A percentile compares a stretch with the other conserved stretches of the same genome.
Evolutionary conservation across 345 rosid species (phyloP).

Genomic region (Camelina sativa): DNA sequence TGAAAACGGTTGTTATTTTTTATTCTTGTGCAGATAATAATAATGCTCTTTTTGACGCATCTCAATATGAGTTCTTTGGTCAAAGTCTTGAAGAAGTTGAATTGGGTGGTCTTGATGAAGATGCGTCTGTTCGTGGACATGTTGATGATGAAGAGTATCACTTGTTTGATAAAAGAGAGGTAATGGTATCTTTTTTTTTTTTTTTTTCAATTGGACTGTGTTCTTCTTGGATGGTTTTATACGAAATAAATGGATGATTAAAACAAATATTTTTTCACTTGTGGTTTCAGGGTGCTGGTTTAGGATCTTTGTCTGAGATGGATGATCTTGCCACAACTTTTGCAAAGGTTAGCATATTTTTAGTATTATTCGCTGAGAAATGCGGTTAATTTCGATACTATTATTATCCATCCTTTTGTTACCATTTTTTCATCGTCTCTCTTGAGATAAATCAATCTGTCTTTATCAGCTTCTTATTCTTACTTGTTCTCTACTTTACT

Average conservation of each 20-base stretch:
- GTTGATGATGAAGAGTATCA: constrained; percentile 83
- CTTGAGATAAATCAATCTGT: neutral
- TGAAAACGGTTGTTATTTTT: neutral
- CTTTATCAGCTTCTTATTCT: constrained; percentile 12
- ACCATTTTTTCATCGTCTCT: neutral
- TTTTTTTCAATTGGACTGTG: neutral
- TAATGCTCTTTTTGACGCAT: constrained; percentile 60
- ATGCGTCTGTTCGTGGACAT: constrained; percentile 56
- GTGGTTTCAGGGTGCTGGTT: constrained; percentile 58
- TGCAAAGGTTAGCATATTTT: constrained; percentile 68
- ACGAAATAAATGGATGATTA: neutral
- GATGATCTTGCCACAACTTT: constrained; percentile 93
- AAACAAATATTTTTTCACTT: neutral
- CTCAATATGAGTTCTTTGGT: constrained; percentile 80
- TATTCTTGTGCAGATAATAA: constrained; percentile 38
- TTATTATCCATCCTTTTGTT: neutral
- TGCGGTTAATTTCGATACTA: neutral
- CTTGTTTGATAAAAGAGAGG: constrained; percentile 81
- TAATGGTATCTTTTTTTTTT: constrained; percentile 26
- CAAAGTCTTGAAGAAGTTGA: constrained; percentile 66
- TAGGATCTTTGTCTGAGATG: constrained; percentile 81
- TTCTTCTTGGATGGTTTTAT: neutral
- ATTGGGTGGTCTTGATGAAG: constrained; percentile 74
- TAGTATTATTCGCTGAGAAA: too few species aligned
- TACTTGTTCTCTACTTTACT: constrained; percentile 1